A percentile compares a stretch with the other conserved stretches of the same genome.
Conservation (phyloP, 1,284 basidiomycete species). For the Psilocybe mexicana region DNA sequence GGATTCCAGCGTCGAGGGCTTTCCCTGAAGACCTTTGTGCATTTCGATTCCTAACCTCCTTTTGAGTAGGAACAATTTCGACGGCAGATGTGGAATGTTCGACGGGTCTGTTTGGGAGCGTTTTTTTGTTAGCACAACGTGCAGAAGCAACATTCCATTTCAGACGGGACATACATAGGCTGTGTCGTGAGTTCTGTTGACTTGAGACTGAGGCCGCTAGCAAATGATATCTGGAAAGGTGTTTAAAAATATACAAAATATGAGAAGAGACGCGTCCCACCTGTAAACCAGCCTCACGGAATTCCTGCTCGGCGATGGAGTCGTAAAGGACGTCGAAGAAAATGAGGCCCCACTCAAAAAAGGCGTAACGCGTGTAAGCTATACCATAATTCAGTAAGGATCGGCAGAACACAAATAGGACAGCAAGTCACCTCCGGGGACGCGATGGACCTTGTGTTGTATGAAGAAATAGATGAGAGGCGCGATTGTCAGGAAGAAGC, state of each 20-base stretch:
- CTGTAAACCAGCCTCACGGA: slow-evolving; percentile 54
- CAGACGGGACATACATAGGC: slow-evolving; percentile 39
- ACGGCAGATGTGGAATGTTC: slow-evolving; percentile 4
- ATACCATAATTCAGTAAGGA: neutral
- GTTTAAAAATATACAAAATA: neutral
- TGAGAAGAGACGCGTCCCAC: slow-evolving; percentile 33
- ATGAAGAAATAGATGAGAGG: slow-evolving; percentile 86
- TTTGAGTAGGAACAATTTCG: neutral
- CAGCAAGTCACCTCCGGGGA: slow-evolving; percentile 67
- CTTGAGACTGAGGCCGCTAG: slow-evolving; percentile 18
- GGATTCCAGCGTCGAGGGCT: neutral
- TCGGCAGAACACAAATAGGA: slow-evolving; percentile 4
- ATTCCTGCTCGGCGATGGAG: slow-evolving; percentile 64
- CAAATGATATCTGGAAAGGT: slow-evolving; percentile 34
- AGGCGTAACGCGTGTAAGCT: slow-evolving; percentile 86
- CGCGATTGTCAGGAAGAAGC: slow-evolving; percentile 70
- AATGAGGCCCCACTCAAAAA: slow-evolving; percentile 89
- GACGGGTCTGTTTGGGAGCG: neutral
- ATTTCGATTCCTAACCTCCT: slow-evolving; percentile 8
- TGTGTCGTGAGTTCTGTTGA: slow-evolving; percentile 9
- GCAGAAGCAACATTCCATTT: slow-evolving; percentile 6
- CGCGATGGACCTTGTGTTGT: slow-evolving; percentile 76
- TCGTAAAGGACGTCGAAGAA: slow-evolving; percentile 81
- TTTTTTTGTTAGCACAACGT: neutral
- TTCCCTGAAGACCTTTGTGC: neutral